These are phyloP conservation scores for Suhomyces faveliae DNA, from an alignment of 805 yeast species.

Conservation along the genomic window DNA sequence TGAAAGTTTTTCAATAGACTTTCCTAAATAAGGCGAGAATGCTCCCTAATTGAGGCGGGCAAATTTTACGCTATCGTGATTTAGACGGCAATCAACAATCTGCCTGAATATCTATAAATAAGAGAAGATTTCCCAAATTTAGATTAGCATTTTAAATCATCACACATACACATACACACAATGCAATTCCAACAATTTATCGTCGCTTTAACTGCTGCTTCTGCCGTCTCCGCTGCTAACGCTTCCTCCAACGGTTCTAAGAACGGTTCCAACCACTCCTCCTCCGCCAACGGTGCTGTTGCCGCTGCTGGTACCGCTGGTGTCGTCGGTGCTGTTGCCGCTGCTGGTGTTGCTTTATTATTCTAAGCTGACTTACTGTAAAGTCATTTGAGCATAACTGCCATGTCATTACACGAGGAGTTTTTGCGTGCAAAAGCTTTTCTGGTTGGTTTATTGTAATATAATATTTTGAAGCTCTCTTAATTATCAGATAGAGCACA, in stretches of 20 bases:
- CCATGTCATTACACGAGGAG: not conserved
- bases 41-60: slow-evolving; percentile 8
- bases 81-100: slow-evolving; percentile 3
- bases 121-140: slow-evolving; percentile 3
- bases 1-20: slow-evolving; percentile 4
- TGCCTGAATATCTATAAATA: slow-evolving; percentile 11
- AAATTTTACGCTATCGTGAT: slow-evolving; percentile 1
- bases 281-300: slow-evolving; percentile 44
- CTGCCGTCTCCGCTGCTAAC: slow-evolving; percentile 67
- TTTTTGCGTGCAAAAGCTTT: not conserved
- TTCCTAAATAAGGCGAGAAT: slow-evolving; percentile 6
- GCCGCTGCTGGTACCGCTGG: slow-evolving; percentile 52
- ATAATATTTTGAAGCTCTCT: slow-evolving; percentile 2
- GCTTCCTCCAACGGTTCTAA: slow-evolving; percentile 36
- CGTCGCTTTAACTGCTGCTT: slow-evolving; percentile 66
- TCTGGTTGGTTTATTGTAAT: slow-evolving; percentile 7
- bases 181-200: slow-evolving; percentile 75
- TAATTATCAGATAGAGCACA: slow-evolving; percentile 4
- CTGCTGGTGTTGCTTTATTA: slow-evolving; percentile 70
- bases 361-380: slow-evolving; percentile 35
- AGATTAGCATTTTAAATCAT: not conserved
- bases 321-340: slow-evolving; percentile 80
- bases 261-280: slow-evolving; percentile 36
- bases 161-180: slow-evolving; percentile 14
- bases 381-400: slow-evolving; percentile 1